Evolutionary conservation across 768 basidiomycete genomes (phyloP).

Genomic region (Cubamyces lactineus): DNA sequence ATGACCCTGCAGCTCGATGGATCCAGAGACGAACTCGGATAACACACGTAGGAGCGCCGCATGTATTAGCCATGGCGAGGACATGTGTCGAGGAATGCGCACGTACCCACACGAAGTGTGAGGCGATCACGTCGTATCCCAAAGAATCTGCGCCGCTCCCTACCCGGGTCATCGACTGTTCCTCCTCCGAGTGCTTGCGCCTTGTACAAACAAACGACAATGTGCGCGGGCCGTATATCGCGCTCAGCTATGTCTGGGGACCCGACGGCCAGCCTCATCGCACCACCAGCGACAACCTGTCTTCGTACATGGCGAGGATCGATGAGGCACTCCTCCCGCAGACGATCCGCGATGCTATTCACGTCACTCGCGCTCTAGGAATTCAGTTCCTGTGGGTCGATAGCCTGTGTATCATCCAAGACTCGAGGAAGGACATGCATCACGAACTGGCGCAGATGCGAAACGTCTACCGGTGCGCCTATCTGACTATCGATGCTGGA

Average conservation of each 20-base stretch:
- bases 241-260: not conserved
- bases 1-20: too few species aligned
- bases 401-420: conserved; percentile 3
- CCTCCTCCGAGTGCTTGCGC: too few species aligned
- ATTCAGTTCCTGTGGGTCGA: not conserved
- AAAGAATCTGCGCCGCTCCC: too few species aligned
- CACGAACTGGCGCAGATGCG: not conserved
- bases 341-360: conserved; percentile 2
- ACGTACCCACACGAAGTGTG: too few species aligned
- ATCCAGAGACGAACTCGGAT: too few species aligned
- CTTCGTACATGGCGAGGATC: not conserved
- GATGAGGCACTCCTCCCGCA: not conserved
- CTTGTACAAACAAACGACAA: too few species aligned
- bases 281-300: not conserved
- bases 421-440: not conserved
- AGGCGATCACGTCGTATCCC: too few species aligned
- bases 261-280: not conserved
- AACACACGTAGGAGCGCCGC: too few species aligned
- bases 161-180: too few species aligned
- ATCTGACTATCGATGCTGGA: not conserved
- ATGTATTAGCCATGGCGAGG: too few species aligned
- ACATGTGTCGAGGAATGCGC: too few species aligned
- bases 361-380: not conserved
- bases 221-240: not conserved
- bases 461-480: not conserved